These are phyloP conservation scores for Zizania latifolia DNA, from an alignment of 176 grass and related monocot species.

Conservation along the genomic window DNA sequence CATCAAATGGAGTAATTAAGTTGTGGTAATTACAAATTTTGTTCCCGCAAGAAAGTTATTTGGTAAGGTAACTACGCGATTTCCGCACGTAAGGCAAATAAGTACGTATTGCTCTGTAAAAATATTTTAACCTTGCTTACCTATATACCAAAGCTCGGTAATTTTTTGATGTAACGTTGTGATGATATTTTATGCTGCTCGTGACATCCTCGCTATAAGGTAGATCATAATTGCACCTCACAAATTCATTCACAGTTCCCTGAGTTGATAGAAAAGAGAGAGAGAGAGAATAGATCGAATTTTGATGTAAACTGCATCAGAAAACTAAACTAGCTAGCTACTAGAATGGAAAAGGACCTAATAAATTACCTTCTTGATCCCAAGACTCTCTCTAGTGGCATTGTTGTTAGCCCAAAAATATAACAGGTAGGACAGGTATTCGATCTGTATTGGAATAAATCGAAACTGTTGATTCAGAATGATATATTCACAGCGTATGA, in stretches of 20 bases:
- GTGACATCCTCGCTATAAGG: background rate
- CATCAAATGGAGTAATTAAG: too few relatives aligned
- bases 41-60: too few relatives aligned
- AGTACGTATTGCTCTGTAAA: too few relatives aligned
- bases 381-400: slow-evolving; percentile 4
- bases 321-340: too few relatives aligned
- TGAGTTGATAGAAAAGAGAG: background rate
- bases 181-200: slow-evolving; percentile 36
- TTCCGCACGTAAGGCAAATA: too few relatives aligned
- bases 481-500: too few relatives aligned
- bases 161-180: slow-evolving; percentile 30
- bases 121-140: slow-evolving; percentile 9
- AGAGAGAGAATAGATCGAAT: background rate
- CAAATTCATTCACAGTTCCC: slow-evolving; percentile 44
- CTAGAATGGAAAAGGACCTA: too few relatives aligned
- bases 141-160: slow-evolving; percentile 40
- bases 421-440: too few relatives aligned
- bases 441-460: too few relatives aligned
- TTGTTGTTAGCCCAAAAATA: slow-evolving; percentile 48
- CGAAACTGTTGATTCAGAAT: too few relatives aligned
- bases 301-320: background rate
- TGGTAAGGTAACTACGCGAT: too few relatives aligned
- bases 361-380: slow-evolving; percentile 21
- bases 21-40: too few relatives aligned
- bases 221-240: slow-evolving; percentile 32